These are phyloP conservation scores for Ophiostoma piceae DNA, from an alignment of 2,329 filamentous ascomycete genomes.

Conservation along the genomic window DNA sequence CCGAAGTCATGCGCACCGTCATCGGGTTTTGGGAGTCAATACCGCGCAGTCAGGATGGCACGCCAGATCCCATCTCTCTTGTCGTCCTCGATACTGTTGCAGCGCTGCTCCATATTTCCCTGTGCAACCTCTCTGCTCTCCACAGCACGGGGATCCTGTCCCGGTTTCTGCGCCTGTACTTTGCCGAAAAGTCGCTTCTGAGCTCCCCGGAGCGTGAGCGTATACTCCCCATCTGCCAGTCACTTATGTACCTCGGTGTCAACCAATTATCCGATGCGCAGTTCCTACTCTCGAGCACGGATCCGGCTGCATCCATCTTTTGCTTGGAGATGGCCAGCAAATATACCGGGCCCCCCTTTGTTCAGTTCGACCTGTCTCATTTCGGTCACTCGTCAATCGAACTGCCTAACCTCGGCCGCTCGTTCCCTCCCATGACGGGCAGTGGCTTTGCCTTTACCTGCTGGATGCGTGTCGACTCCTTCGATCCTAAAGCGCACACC, in stretches of 20 bases:
- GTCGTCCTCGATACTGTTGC: slow-evolving; percentile 61
- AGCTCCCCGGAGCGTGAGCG: slow-evolving; percentile 52
- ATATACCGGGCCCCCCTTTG: slow-evolving; percentile 73
- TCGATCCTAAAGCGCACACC: slow-evolving; percentile 79
- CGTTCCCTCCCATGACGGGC: slow-evolving; percentile 74
- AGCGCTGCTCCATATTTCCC: slow-evolving; percentile 55
- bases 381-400: slow-evolving; percentile 89
- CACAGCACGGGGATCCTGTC: slow-evolving; percentile 67
- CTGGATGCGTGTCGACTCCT: slow-evolving; percentile 84
- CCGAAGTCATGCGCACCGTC: slow-evolving; percentile 58
- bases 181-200: slow-evolving; percentile 48
- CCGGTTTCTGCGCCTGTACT: slow-evolving; percentile 58
- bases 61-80: slow-evolving; percentile 50
- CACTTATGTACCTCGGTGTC: slow-evolving; percentile 69
- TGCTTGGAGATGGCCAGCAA: slow-evolving; percentile 65
- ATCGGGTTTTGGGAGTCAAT: slow-evolving; percentile 61
- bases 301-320: slow-evolving; percentile 59
- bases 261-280: slow-evolving; percentile 78
- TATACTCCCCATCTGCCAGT: slow-evolving; percentile 62
- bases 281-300: slow-evolving; percentile 56
- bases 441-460: slow-evolving; percentile 85
- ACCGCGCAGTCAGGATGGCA: slow-evolving; percentile 40
- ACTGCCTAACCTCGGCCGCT: slow-evolving; percentile 73
- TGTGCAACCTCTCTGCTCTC: slow-evolving; percentile 64
- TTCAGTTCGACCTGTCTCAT: slow-evolving; percentile 89